Evolutionary conservation across 2,329 filamentous ascomycete genomes (phyloP), one percentile per base, ranked within the genome.

Genomic region (Furcasterigmium furcatum): DNA sequence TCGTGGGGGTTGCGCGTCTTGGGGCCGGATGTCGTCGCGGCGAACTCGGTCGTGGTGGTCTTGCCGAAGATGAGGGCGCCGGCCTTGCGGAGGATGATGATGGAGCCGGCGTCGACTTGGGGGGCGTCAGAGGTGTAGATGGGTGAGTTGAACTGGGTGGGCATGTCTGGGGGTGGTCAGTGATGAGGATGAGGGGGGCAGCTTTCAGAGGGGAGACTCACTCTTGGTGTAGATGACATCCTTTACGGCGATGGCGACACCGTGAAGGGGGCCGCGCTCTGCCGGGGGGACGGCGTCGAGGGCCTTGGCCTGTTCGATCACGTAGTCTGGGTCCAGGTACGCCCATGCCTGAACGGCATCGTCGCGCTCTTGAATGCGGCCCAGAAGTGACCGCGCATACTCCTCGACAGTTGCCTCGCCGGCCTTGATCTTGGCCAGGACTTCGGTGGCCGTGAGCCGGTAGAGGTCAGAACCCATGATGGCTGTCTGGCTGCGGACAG

Each of bases 1-100:
- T 88, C 82, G 52, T 89, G 88, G 0, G 84, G 80, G 56, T 88
- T 88, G 4, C 62, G 57, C 1, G 80, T 82, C 42, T 68, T 69
- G 1, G 75, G 70, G 0, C 81, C 81, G 13, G 67, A 60, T 1
- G 68, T 70, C 0, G 73, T 79, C 3, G 77, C 74, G 0, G 82
- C 80, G 52, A 87, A 85, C 55, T 86, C 81, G 0, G 84, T 83
- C 0, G 82, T 87, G 0, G 74, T 79, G 4, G 64, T 66, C 44
- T 67, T 66, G 29, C 60, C 58, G 9, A 84, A 63, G n/a, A 85
- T 72, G 10, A 84, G 60, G 3, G 77, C 80, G 1, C 81, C 80
- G 2, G 75, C 72, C 8, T 71, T 60, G 2, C 80, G 71, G 4
- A 85, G 64, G 4, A 75, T 70, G 3, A 67, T 67, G 22, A 84